These are phyloP conservation scores for Murraya koenigii DNA, from an alignment of 345 rosid species.

Conservation along the genomic window DNA sequence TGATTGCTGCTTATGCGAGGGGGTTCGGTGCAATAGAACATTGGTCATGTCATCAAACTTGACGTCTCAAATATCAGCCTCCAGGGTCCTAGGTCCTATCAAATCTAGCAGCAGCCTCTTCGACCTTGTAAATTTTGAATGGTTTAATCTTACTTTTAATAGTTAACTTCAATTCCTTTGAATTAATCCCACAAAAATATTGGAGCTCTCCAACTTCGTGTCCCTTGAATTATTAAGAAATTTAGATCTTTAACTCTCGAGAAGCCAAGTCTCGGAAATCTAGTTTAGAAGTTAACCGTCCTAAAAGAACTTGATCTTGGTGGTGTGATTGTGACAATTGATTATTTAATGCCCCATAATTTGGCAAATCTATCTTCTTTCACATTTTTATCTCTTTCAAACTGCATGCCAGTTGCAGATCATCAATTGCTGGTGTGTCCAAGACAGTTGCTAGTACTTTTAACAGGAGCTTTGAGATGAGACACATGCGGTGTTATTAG, in stretches of 20 bases:
- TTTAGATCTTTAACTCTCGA: background rate
- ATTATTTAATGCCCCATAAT: background rate
- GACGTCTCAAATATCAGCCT: background rate
- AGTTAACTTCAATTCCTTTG: background rate
- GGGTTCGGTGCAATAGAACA: background rate
- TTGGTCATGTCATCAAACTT: background rate
- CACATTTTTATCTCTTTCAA: background rate
- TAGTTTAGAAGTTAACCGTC: constrained; percentile 3
- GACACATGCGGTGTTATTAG: no score
- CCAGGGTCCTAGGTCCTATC: background rate
- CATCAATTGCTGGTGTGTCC: no score
- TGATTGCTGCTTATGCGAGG: background rate
- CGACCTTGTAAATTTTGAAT: background rate
- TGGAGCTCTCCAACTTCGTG: background rate
- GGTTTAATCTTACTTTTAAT: background rate
- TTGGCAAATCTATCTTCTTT: constrained; percentile 5
- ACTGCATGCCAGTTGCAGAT: no score
- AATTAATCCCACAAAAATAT: background rate
- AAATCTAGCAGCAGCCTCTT: background rate
- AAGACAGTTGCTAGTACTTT: no score
- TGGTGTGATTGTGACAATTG: background rate
- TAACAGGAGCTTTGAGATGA: no score
- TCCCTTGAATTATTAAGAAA: constrained; percentile 11
- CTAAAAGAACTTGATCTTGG: constrained; percentile 13
- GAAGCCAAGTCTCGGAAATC: background rate